A percentile compares a stretch with the other conserved stretches of the same genome.
Evolutionary conservation across 2,329 filamentous ascomycete species (phyloP).

Genomic region (Verticillium nonalfalfae): DNA sequence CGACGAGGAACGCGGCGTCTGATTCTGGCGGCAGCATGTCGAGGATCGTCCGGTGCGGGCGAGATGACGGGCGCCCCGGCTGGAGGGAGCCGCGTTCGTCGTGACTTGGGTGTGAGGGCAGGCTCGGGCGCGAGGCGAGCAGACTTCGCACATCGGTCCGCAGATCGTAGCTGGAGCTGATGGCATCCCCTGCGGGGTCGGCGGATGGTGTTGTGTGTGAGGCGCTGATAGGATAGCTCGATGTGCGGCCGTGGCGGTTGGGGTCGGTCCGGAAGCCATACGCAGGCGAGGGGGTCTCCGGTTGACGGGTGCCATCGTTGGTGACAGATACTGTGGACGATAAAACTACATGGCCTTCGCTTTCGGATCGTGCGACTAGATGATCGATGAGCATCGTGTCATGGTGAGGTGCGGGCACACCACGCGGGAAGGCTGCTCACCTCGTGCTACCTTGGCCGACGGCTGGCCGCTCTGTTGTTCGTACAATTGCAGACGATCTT

Average conservation of each 20-base stretch:
- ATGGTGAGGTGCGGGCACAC: too few species aligned
- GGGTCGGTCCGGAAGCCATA: neutral
- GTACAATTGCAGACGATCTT: neutral
- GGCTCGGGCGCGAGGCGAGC: neutral
- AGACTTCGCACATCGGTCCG: neutral
- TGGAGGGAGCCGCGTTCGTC: neutral
- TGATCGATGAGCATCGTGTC: neutral
- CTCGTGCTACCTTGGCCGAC: neutral
- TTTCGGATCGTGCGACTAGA: neutral
- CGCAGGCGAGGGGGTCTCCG: neutral
- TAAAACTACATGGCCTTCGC: neutral
- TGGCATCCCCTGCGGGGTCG: neutral
- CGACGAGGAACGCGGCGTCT: neutral
- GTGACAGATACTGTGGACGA: neutral
- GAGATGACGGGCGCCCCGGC: neutral
- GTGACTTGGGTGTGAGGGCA: neutral
- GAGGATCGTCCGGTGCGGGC: neutral
- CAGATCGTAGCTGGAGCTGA: neutral
- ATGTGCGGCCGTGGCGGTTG: neutral
- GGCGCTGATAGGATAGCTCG: neutral
- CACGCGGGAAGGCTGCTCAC: neutral
- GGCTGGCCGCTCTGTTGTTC: neutral
- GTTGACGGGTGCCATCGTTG: neutral
- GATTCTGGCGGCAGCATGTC: neutral
- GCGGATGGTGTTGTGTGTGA: neutral